These are phyloP conservation scores for Phytopythium vexans DNA, from an alignment of 352 stramenopile species.

Conservation along the genomic window DNA sequence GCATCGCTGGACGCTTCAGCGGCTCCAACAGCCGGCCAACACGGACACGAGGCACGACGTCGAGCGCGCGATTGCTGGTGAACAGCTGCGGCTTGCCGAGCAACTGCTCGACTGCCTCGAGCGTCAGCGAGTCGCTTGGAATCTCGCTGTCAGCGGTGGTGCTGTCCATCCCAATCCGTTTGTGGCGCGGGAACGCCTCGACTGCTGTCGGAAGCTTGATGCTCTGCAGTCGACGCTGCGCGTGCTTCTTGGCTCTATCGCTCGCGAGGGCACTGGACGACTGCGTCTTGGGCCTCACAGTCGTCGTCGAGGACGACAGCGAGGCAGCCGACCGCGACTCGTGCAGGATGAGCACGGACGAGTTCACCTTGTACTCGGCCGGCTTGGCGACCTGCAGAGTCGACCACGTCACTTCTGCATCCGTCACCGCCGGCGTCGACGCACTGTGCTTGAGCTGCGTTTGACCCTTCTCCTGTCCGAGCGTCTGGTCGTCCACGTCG, in stretches of 20 bases:
- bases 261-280: constrained; percentile 24
- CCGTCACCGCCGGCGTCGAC: constrained; percentile 15
- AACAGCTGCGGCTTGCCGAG: constrained; percentile 10
- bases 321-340: constrained; percentile 24
- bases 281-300: constrained; percentile 1
- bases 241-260: constrained; percentile 48
- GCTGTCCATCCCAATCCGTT: constrained; percentile 2
- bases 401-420: constrained; percentile 36
- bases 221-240: constrained; percentile 38
- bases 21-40: constrained; percentile 43
- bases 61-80: constrained; percentile 6
- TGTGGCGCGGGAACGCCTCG: constrained; percentile 34
- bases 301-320: constrained; percentile 4
- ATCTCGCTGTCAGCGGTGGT: constrained; percentile 12
- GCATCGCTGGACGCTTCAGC: constrained; percentile 44
- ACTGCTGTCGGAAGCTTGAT: constrained; percentile 43
- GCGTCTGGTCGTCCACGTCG: background rate
- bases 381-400: constrained; percentile 43
- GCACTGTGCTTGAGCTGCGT: constrained; percentile 15
- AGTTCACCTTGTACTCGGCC: constrained; percentile 60
- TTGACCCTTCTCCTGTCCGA: background rate
- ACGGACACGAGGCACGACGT: constrained; percentile 40
- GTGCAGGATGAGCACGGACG: constrained; percentile 50
- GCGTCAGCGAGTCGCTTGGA: constrained; percentile 3
- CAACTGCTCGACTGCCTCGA: constrained; percentile 21